A percentile compares a stretch with the other conserved stretches of the same genome.
These are phyloP conservation scores for Lodderomyces beijingensis DNA, from an alignment of 1,139 yeast genomes.

Conservation along the genomic window DNA sequence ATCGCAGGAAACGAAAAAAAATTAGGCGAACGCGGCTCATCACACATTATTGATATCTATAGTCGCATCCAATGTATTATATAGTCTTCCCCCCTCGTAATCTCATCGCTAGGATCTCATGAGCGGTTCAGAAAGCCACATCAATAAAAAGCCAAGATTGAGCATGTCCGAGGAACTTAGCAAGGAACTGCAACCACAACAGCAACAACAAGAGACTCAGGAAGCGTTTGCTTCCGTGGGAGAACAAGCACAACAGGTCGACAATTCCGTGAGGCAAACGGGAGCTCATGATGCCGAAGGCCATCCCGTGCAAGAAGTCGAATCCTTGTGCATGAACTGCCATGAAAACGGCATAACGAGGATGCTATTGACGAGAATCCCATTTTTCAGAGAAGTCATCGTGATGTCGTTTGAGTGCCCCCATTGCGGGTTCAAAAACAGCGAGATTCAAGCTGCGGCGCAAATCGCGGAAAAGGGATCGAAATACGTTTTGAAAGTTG, in stretches of 20 bases:
- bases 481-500: slow-evolving; percentile 67
- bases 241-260: slow-evolving; percentile 43
- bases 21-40: too few relatives aligned
- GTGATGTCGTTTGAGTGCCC: slow-evolving; percentile 95
- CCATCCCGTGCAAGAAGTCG: slow-evolving; percentile 94
- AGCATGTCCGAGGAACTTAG: slow-evolving; percentile 7
- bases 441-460: slow-evolving; percentile 94
- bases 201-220: slow-evolving; percentile 23
- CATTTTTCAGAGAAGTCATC: slow-evolving; percentile 86
- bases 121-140: slow-evolving; percentile 11
- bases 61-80: too few relatives aligned
- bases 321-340: slow-evolving; percentile 95
- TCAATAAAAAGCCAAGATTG: slow-evolving; percentile 14
- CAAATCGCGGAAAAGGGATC: slow-evolving; percentile 84
- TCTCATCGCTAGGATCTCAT: too few relatives aligned
- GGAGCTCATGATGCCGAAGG: slow-evolving; percentile 83
- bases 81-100: too few relatives aligned
- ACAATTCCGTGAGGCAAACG: slow-evolving; percentile 29
- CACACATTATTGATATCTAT: too few relatives aligned
- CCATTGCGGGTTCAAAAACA: slow-evolving; percentile 86
- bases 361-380: slow-evolving; percentile 80
- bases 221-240: slow-evolving; percentile 57
- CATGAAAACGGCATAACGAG: slow-evolving; percentile 80
- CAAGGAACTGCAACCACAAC: background rate
- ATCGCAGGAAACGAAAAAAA: too few relatives aligned